phyloP scores from a whole-genome alignment of 2,329 filamentous ascomycete genomes.

The Xylariaceae sp. region DNA sequence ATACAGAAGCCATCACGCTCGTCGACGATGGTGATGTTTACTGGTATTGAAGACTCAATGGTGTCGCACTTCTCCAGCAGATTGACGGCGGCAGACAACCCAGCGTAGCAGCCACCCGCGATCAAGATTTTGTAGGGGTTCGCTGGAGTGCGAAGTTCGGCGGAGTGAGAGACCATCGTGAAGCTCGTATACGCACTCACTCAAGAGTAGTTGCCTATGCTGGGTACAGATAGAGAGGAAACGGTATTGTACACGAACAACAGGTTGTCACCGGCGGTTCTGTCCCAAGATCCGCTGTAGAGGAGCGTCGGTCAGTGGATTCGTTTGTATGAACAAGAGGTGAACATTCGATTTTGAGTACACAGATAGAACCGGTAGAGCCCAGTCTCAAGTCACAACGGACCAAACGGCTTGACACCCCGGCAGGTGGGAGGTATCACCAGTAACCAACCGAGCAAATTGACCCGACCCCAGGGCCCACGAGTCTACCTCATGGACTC shows the following conservation, averaged over 20 bases:
- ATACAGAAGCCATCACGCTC: conserved; percentile 80
- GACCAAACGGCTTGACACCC: not conserved
- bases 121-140: conserved; percentile 56
- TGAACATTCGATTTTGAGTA: too few species aligned
- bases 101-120: conserved; percentile 69
- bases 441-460: not conserved
- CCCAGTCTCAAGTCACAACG: too few species aligned
- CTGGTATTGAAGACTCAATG: conserved; percentile 43
- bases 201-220: too few species aligned
- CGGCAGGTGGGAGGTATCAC: not conserved
- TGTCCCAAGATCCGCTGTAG: not conserved
- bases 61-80: conserved; percentile 60
- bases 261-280: too few species aligned
- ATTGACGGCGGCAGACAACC: conserved; percentile 62
- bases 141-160: conserved; percentile 8
- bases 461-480: not conserved
- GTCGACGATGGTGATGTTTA: conserved; percentile 71
- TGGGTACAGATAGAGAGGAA: not conserved
- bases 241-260: not conserved
- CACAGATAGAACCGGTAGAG: too few species aligned
- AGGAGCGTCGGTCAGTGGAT: not conserved
- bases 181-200: not conserved
- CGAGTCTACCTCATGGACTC: not conserved
- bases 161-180: not conserved
- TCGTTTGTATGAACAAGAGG: not conserved